A percentile compares a stretch with the other conserved stretches of the same genome.
phyloP scores from a whole-genome alignment of 2,329 filamentous ascomycete genomes.

The Tolypocladium amazonense region DNA sequence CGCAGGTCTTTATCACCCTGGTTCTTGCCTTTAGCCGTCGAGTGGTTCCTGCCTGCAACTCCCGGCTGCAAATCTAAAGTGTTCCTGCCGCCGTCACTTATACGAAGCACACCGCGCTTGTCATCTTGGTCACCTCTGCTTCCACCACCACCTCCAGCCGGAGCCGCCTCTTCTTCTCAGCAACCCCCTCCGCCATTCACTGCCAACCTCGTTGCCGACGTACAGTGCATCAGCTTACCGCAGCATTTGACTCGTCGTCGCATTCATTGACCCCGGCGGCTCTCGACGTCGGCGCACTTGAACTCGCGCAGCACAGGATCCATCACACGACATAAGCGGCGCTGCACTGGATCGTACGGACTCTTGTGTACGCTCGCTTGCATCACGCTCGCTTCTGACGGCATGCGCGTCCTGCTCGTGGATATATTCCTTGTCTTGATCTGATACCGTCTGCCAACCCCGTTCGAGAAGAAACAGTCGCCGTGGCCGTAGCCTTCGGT shows the following conservation, averaged over 20 bases:
- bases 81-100: neutral
- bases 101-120: neutral
- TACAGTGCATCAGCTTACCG: neutral
- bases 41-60: neutral
- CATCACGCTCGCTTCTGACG: conserved; percentile 1
- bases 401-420: neutral
- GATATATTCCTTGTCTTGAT: neutral
- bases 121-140: neutral
- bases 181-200: neutral
- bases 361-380: neutral
- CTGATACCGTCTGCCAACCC: neutral
- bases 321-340: neutral
- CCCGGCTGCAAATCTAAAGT: neutral
- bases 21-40: neutral
- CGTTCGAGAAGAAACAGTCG: neutral
- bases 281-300: neutral
- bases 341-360: neutral
- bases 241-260: neutral
- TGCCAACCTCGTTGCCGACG: neutral
- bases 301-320: neutral
- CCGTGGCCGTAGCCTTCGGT: neutral
- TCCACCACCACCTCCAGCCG: neutral
- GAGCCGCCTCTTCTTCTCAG: neutral
- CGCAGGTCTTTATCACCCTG: too few species aligned
- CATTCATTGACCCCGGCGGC: neutral